These are phyloP conservation scores for Carex myosuroides DNA, from an alignment of 176 grass and related monocot genomes.

Conservation along the genomic window DNA sequence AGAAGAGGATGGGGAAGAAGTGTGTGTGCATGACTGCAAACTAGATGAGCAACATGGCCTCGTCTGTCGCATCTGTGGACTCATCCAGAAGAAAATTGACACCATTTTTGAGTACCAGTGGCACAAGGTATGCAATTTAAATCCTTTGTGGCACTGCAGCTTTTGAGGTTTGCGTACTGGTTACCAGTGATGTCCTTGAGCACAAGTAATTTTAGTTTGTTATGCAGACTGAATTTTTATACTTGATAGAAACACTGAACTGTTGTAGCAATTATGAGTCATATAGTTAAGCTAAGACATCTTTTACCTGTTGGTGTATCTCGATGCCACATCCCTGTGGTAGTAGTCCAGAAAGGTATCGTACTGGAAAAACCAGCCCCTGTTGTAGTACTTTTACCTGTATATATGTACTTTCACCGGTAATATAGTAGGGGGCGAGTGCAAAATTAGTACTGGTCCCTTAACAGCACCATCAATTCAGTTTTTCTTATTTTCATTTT, in stretches of 20 bases:
- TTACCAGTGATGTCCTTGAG: background rate
- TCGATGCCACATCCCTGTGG: background rate
- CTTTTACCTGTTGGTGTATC: background rate
- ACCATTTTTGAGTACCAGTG: constrained; percentile 47
- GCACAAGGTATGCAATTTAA: constrained; percentile 50
- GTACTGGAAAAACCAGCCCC: background rate
- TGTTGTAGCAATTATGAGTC: background rate
- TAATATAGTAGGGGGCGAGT: background rate
- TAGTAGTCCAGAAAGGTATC: background rate
- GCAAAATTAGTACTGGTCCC: background rate
- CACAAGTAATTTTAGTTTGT: background rate
- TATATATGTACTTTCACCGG: background rate
- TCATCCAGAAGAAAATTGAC: constrained; percentile 58
- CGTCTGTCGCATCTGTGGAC: constrained; percentile 70
- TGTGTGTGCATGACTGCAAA: constrained; percentile 44
- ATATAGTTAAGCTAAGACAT: background rate
- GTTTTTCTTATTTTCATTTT: background rate
- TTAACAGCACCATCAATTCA: background rate
- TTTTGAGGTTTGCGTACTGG: background rate
- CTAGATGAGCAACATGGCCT: constrained; percentile 62
- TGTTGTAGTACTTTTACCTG: background rate
- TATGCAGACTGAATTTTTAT: background rate
- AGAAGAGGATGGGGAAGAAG: constrained; percentile 27
- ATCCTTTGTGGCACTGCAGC: constrained; percentile 5
- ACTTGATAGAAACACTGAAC: constrained; percentile 6